Conservation (phyloP, 1,284 basidiomycete species). For the Puccinia novopanici region DNA sequence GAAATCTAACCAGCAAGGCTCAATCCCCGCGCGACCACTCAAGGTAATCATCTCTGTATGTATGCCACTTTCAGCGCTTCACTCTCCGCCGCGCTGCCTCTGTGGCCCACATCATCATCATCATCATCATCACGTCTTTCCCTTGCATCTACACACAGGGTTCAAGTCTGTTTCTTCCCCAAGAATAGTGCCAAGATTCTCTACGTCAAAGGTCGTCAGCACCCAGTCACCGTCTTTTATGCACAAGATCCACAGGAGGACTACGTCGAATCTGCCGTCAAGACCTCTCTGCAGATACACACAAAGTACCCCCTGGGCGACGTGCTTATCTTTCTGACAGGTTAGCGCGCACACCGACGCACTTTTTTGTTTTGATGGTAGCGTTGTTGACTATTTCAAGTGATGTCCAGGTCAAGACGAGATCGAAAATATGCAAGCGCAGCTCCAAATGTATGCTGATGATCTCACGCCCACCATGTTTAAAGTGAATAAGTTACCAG, state of each 20-base stretch:
- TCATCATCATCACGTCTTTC: conserved; percentile 7
- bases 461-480: conserved; percentile 52
- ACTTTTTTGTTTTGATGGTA: neutral
- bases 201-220: conserved; percentile 88
- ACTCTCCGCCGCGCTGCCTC: too few relatives aligned
- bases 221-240: conserved; percentile 72
- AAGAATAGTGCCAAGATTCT: conserved; percentile 73
- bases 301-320: conserved; percentile 77
- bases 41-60: conserved; percentile 97
- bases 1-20: conserved; percentile 27
- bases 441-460: conserved; percentile 66
- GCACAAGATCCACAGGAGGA: conserved; percentile 73
- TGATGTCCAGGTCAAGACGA: conserved; percentile 78
- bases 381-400: neutral
- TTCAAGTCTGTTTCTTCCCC: neutral
- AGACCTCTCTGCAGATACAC: conserved; percentile 89
- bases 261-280: conserved; percentile 83
- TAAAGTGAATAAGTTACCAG: conserved; percentile 50
- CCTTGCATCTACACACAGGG: neutral
- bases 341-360: conserved; percentile 59
- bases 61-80: too few relatives aligned
- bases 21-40: conserved; percentile 62
- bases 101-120: too few relatives aligned
- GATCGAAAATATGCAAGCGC: conserved; percentile 81
- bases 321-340: conserved; percentile 89